These are phyloP conservation scores for Sideroxylon spinosum DNA, from an alignment of 179 eudicot genomes.

Conservation along the genomic window DNA sequence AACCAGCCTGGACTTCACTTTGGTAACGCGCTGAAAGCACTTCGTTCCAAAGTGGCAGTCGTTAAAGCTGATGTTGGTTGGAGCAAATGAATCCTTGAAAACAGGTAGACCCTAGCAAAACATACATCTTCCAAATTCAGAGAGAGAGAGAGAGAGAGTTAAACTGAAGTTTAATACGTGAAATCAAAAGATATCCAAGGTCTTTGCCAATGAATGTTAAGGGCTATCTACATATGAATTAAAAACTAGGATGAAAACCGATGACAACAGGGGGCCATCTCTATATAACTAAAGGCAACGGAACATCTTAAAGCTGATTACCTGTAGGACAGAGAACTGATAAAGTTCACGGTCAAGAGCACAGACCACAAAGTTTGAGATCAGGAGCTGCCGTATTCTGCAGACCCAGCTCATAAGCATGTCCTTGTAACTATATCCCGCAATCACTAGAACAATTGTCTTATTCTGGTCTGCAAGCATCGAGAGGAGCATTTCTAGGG, in stretches of 20 bases:
- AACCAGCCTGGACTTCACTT: conserved; percentile 83
- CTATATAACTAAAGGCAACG: background rate
- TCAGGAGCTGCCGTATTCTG: conserved; percentile 54
- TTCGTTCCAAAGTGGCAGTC: conserved; percentile 91
- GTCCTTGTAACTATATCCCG: conserved; percentile 90
- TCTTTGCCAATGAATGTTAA: background rate
- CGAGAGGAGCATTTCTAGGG: conserved; percentile 53
- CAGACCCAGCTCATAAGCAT: conserved; percentile 98
- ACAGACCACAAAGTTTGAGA: conserved; percentile 67
- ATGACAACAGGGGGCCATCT: background rate
- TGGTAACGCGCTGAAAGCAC: conserved; percentile 91
- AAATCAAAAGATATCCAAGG: background rate
- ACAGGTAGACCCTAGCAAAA: conserved; percentile 73
- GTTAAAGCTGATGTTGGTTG: conserved; percentile 76
- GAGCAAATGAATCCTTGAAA: conserved; percentile 61
- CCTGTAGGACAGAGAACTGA: conserved; percentile 78
- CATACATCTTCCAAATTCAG: background rate
- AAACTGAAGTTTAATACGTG: background rate
- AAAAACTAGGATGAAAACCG: background rate
- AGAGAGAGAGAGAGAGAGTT: background rate
- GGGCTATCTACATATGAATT: background rate
- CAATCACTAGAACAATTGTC: conserved; percentile 68
- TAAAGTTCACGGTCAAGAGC: conserved; percentile 85
- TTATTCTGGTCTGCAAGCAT: conserved; percentile 53
- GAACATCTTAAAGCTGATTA: conserved; percentile 15